Evolutionary conservation across 805 yeast genomes (phyloP).

Genomic region (Yamadazyma paraphyllophila): DNA sequence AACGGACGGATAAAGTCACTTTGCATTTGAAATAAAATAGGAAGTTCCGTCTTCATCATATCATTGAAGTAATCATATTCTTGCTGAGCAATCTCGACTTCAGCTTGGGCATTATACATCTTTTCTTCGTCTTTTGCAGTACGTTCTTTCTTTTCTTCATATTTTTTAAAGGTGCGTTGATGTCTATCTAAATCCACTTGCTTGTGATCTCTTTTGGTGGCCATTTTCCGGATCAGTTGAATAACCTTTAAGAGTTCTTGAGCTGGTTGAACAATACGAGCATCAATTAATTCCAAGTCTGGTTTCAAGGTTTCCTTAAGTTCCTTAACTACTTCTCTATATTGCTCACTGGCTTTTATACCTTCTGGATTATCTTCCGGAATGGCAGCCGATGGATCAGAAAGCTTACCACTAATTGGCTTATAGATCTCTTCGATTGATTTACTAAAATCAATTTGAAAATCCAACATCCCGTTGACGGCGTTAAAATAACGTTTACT

Average conservation of each 20-base stretch:
- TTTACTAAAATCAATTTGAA: slow-evolving; percentile 92
- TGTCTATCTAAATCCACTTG: slow-evolving; percentile 91
- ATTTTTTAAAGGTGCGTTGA: slow-evolving; percentile 63
- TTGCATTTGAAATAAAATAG: slow-evolving; percentile 82
- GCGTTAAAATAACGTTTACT: slow-evolving; percentile 87
- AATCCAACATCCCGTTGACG: slow-evolving; percentile 88
- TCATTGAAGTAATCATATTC: slow-evolving; percentile 96
- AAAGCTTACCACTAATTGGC: slow-evolving; percentile 89
- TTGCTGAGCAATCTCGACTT: slow-evolving; percentile 85
- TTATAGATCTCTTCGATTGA: slow-evolving; percentile 94
- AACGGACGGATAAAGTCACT: slow-evolving; percentile 90
- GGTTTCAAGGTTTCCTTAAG: slow-evolving; percentile 85
- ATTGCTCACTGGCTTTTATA: slow-evolving; percentile 89
- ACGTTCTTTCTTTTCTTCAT: slow-evolving; percentile 78
- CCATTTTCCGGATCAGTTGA: slow-evolving; percentile 84
- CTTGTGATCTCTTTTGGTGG: slow-evolving; percentile 92
- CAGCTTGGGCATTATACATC: slow-evolving; percentile 85
- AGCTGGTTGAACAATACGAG: slow-evolving; percentile 87
- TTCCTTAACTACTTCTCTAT: slow-evolving; percentile 82
- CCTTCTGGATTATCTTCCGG: slow-evolving; percentile 98
- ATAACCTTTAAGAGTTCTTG: slow-evolving; percentile 84
- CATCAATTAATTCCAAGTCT: slow-evolving; percentile 87
- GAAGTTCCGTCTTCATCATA: slow-evolving; percentile 87
- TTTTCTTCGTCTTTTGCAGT: slow-evolving; percentile 89
- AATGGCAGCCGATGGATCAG: slow-evolving; percentile 81